Evolutionary conservation across 305 asterid genomes (phyloP), one percentile per base, ranked within the genome.

Genomic region (Ilex paraguariensis): DNA sequence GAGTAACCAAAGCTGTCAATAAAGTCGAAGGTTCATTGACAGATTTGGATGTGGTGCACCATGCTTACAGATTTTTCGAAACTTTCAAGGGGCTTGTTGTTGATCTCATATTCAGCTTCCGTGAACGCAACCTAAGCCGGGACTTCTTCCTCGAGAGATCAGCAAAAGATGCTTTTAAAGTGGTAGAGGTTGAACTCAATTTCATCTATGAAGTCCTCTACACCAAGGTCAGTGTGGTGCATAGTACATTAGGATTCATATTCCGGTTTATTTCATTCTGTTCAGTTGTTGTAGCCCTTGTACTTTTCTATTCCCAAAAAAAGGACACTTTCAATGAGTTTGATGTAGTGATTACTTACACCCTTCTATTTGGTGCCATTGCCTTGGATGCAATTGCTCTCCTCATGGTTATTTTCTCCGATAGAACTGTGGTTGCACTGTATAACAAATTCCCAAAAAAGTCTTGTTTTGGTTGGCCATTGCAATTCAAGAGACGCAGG

Each of bases 341-440:
- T 8, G 76, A 71, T 31, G 60, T 57, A 0, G 49, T 39, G 3
- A 16, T 62, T 48, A 66, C 61, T 16, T 71, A 71, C 53, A 31
- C 49, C 14, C 40, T 72, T 42, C 59, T 66, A 11, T 49, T 10
- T 32, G 72, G 72, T 57, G 72, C 72, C 5, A 31, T 66, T 50
- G 2, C 57, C 30, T 55, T 72, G 39, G 76, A 72, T 40, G n/a
- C 31, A 6, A 31, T 57, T 5, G 61, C 69, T 2, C 36, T 57
- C 8, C 10, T 56, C 10, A 67, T 56, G 65, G 48, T 72, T 12
- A 5, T 72, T n/a, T 66, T 45, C 33, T 72, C 72, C 0, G 58
- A 61, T 53, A 61, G 76, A 69, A 66, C 64, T 0, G 10, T 15
- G 0, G 72, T 54, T 21, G 33, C 58, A 3, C 11, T 54, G 53